Evolutionary conservation across 257 asterid species (phyloP).

Genomic region (Henckelia pumila): DNA sequence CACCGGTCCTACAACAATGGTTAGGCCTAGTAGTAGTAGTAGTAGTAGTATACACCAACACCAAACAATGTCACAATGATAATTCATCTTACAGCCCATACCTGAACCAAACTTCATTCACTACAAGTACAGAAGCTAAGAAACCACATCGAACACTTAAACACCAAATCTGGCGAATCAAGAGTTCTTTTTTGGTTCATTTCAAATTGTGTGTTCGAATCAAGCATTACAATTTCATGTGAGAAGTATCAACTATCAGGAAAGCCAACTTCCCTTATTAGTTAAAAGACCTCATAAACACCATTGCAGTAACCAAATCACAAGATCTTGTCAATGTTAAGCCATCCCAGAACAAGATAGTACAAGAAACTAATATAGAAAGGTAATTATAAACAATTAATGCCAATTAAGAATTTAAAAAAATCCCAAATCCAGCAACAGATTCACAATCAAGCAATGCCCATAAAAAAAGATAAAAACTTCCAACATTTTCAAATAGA

Average conservation of each 20-base stretch:
- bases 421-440: neutral
- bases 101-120: neutral
- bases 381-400: constrained; percentile 12
- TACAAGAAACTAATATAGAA: neutral
- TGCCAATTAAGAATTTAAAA: constrained; percentile 12
- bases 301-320: too few species aligned
- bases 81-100: neutral
- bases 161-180: neutral
- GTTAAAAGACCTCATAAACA: neutral
- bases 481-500: neutral
- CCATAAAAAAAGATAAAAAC: neutral
- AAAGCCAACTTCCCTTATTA: neutral
- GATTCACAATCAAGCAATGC: neutral
- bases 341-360: neutral
- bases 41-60: neutral
- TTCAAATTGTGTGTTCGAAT: neutral
- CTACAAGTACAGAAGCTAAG: neutral
- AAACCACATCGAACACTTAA: neutral
- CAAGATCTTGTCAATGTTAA: neutral
- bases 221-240: neutral
- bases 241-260: neutral
- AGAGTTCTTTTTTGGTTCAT: too few species aligned
- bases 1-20: neutral
- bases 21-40: too few species aligned
- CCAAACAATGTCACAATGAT: neutral